phyloP scores from a whole-genome alignment of 1,284 basidiomycete genomes.

The Rhodotorula sp. region DNA sequence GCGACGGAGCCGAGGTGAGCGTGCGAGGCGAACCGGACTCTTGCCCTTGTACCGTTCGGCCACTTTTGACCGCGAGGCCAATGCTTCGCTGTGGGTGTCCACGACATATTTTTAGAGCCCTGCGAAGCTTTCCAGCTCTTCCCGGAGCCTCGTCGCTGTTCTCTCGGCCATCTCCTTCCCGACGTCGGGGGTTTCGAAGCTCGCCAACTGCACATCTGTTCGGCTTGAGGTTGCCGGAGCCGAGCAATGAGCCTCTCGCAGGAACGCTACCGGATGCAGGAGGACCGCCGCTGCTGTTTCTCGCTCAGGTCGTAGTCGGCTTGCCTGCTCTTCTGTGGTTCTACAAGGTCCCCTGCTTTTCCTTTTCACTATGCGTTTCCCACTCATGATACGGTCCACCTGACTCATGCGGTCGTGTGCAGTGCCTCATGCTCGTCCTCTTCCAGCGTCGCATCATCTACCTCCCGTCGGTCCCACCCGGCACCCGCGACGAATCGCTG shows the following conservation, averaged over 20 bases:
- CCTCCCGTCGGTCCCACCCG: constrained; percentile 59
- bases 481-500: constrained; percentile 53
- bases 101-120: neutral
- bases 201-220: neutral
- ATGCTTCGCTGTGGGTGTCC: neutral
- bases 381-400: too few relatives aligned
- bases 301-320: constrained; percentile 48
- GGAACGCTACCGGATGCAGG: constrained; percentile 3
- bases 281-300: constrained; percentile 15
- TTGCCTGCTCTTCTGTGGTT: constrained; percentile 55
- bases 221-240: constrained; percentile 1
- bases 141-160: neutral
- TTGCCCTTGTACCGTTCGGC: neutral
- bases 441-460: constrained; percentile 61
- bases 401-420: neutral
- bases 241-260: constrained; percentile 20
- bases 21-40: neutral
- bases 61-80: neutral
- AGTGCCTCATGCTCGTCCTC: constrained; percentile 58
- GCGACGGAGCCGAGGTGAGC: neutral
- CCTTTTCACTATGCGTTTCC: neutral
- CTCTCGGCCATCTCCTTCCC: neutral
- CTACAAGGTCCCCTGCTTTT: constrained; percentile 53
- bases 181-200: neutral
- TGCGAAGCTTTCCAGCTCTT: neutral